A percentile compares a stretch with the other conserved stretches of the same genome.
Conservation (phyloP, 2,329 filamentous ascomycete genomes). For the Metarhizium rileyi region DNA sequence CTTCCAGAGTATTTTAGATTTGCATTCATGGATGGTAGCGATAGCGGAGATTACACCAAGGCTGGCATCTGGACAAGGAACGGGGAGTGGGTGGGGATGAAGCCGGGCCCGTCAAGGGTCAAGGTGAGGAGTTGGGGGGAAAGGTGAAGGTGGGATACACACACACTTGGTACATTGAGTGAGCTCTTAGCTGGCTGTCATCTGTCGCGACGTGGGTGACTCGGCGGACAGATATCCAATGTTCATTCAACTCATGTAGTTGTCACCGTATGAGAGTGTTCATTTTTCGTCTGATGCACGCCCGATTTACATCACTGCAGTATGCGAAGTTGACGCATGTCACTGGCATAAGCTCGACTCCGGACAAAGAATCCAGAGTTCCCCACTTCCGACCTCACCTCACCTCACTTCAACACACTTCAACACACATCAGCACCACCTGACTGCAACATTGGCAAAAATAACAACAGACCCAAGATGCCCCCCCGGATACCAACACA, state of each 20-base stretch:
- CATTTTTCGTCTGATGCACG: too few species aligned
- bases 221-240: too few species aligned
- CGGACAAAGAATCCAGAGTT: too few species aligned
- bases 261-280: too few species aligned
- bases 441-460: neutral
- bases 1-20: constrained; percentile 69
- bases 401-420: neutral
- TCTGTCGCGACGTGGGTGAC: too few species aligned
- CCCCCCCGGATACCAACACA: constrained; percentile 40
- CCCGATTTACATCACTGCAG: too few species aligned
- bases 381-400: too few species aligned
- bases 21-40: constrained; percentile 58
- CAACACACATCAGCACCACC: constrained; percentile 2
- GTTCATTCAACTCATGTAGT: too few species aligned
- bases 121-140: constrained; percentile 17
- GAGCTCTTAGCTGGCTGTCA: too few species aligned
- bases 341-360: too few species aligned
- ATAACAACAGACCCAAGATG: constrained; percentile 18
- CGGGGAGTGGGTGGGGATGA: constrained; percentile 58
- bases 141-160: neutral
- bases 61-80: constrained; percentile 60
- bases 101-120: constrained; percentile 46
- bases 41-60: constrained; percentile 61
- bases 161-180: too few species aligned
- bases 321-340: too few species aligned